A percentile compares a stretch with the other conserved stretches of the same genome.
Conservation (phyloP, 768 basidiomycete species). For the Phylloporus sp. region DNA sequence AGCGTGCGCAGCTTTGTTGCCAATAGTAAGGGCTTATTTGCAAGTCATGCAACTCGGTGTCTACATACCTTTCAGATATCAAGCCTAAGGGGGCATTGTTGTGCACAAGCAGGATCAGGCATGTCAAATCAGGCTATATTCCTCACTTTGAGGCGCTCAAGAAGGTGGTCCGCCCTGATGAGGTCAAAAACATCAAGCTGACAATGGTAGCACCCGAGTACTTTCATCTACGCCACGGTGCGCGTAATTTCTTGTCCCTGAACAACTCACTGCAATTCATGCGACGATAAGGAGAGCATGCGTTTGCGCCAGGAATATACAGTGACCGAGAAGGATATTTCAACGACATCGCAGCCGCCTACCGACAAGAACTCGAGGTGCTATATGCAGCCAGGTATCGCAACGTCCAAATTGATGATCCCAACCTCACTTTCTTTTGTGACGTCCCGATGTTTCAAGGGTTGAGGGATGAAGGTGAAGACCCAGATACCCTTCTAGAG, state of each 20-base stretch:
- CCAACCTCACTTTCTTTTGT: not conserved
- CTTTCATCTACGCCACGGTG: slow-evolving; percentile 68
- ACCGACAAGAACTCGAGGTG: not conserved
- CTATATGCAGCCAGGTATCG: not conserved
- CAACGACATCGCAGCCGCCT: slow-evolving; percentile 7
- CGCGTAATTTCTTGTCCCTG: slow-evolving; percentile 2
- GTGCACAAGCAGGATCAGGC: slow-evolving; percentile 56
- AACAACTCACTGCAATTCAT: not conserved
- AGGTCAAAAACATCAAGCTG: slow-evolving; percentile 65
- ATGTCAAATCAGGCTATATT: slow-evolving; percentile 58
- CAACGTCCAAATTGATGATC: not conserved
- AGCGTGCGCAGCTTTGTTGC: slow-evolving; percentile 19
- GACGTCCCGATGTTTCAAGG: not conserved
- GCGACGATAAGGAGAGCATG: slow-evolving; percentile 16
- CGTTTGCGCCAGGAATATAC: slow-evolving; percentile 8
- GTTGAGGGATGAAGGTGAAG: not conserved
- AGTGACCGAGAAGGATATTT: not conserved
- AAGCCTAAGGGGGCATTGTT: slow-evolving; percentile 20
- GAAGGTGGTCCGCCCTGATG: slow-evolving; percentile 51
- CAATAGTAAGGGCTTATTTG: slow-evolving; percentile 11
- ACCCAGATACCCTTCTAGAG: not conserved
- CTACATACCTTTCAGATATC: slow-evolving; percentile 8
- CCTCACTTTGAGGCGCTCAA: slow-evolving; percentile 63
- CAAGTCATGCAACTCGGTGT: not conserved
- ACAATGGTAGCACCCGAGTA: slow-evolving; percentile 70